Evolutionary conservation across 352 stramenopile species (phyloP), one percentile per base, ranked within the genome.

Genomic region (Pythium rishiriense): DNA sequence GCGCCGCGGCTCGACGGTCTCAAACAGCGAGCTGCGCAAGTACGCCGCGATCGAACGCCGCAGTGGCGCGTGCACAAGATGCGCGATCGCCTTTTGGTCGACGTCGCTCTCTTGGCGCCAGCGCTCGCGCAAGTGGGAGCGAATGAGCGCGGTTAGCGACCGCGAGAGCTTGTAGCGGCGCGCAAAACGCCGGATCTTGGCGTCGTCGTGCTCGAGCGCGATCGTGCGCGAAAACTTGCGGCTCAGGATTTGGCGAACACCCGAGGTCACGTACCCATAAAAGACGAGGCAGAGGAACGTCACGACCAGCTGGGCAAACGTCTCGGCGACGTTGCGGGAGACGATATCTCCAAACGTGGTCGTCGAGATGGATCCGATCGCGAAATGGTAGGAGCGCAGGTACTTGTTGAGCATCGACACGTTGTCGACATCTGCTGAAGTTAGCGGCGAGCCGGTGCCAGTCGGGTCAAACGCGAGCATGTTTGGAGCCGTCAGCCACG

Each of bases 351-450:
- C 68, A 42, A 65, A 74, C 26, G 68, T 72, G 17, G 62, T 65
- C 14, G 68, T 72, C 41, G 68, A 74, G 42, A 74, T 72, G 5
- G 68, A 74, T 26, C 68, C 68, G 22, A 74, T 74, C 24, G 68
- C 68, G 47, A 48, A 74, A 33, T 74, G 68, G 33, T 74, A 74
- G 10, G 68, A 59, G 22, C 68, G 68, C 45, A 74, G 46, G 51
- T 74, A 74, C 39, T 74, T 74, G 54, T 66, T 72, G 17, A 70
- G 58, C 43, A 72, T 51, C n/a, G 68, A 62, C 5, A 74, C 64
- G 10, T n/a, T 33, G 7, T 41, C 50, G 31, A 74, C 47, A 14
- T 62, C 48, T 11, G n/a, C 22, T 3, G 15, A 4, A 0, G 62
- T 64, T 1, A 65, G 57, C 12, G 68, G 41, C 10, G 53, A 26